Base-by-base conservation (phyloP, 1,284 basidiomycete genomes). In the Uromyces viciae-fabae region DNA sequence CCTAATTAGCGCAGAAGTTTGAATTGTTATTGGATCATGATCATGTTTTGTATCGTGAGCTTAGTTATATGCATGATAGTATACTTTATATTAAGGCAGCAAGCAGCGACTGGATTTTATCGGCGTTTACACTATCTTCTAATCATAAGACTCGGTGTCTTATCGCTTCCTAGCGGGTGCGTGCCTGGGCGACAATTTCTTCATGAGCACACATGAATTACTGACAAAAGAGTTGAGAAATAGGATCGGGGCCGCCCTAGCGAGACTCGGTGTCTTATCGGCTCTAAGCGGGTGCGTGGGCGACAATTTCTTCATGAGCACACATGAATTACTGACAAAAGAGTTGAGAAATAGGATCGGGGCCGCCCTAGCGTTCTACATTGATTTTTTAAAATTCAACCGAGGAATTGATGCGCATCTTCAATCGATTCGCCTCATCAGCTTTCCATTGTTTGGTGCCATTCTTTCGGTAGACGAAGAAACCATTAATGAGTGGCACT, bases 401-500 rank as follows among this genome's bases (percentile, higher is more conserved):
- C 9, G 72, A 60, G 54, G 72, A 9, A 19, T 74, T 17, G n/a
- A 33, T 5, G 40, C 22, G 2, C 25, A 74, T 38, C 17, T 72
- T 19, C 49, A 38, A 4, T 43, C 77, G 17, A 22, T 79, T 5
- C 72, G 72, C 60, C 36, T 79, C 11, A 79, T 79, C 40, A 31
- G 33, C 25, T 79, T 79, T 49, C 77, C 77, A 36, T 49, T 79
- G 9, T 15, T 72, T 33, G 42, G 36, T 1, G 64, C 77, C 1
- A 22, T n/a, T 9, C 28, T 79, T 2, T 79, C 72, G 33, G 66
- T 79, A 7, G 68, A 79, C 38, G n/a, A 60, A 31, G 49, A 71
- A 15, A 62, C 72, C 28, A 14, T 68, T 14, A 71, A 71, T 22
- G 77, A 79, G 31, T 79, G 77, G 77, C 56, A 62, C 33, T 58